These are phyloP conservation scores for Daldinia concentrica DNA, from an alignment of 495 filamentous ascomycete species.

Conservation along the genomic window DNA sequence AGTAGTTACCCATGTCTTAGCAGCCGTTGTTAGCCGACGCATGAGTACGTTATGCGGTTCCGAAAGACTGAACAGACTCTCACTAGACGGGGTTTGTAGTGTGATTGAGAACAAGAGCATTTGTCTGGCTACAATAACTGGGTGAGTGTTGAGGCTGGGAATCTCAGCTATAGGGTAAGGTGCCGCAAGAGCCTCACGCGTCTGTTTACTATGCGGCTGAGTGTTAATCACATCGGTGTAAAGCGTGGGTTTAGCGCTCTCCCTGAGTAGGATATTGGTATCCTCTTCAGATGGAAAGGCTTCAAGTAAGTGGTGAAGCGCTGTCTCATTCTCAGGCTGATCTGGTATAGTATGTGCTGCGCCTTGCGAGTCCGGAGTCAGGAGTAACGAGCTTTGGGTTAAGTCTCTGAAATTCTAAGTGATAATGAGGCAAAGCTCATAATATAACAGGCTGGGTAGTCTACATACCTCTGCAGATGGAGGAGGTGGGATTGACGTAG, in stretches of 20 bases:
- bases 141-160: conserved; percentile 53
- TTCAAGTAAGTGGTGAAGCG: not conserved
- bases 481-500: too few relatives aligned
- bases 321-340: not conserved
- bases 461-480: too few relatives aligned
- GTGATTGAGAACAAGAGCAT: conserved; percentile 56
- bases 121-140: conserved; percentile 56
- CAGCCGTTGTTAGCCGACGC: conserved; percentile 51
- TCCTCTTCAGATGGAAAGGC: not conserved
- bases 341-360: not conserved
- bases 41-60: conserved; percentile 46
- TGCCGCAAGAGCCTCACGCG: not conserved
- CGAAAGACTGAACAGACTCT: conserved; percentile 16
- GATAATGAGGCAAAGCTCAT: too few relatives aligned
- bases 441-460: too few relatives aligned
- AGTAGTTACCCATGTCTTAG: conserved; percentile 54
- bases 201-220: not conserved
- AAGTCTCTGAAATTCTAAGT: too few relatives aligned
- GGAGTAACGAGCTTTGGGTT: not conserved
- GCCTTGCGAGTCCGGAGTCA: not conserved
- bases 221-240: not conserved
- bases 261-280: not conserved
- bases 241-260: not conserved
- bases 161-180: not conserved
- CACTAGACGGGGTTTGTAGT: conserved; percentile 49